Evolutionary conservation across 331 rosid genomes (phyloP).

Genomic region (Quercus tomentella): DNA sequence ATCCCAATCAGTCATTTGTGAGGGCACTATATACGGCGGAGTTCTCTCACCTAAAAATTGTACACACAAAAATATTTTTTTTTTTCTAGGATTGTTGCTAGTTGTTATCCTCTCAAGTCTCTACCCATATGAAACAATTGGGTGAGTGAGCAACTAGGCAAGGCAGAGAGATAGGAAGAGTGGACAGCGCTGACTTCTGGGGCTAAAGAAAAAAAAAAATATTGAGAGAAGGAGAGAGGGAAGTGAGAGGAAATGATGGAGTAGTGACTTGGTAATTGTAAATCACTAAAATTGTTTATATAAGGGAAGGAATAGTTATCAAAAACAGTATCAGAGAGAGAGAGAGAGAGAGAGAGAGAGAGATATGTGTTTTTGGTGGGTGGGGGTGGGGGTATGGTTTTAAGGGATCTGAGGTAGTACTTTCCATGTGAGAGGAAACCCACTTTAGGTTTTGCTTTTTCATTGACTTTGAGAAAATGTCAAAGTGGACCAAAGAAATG

Average conservation of each 20-base stretch:
- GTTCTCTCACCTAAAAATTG: constrained; percentile 7
- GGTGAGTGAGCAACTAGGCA: constrained; percentile 13
- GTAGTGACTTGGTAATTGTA: constrained; percentile 46
- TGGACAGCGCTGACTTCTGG: constrained; percentile 38
- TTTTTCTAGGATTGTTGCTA: not conserved
- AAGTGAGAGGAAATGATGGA: constrained; percentile 33
- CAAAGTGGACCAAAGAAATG: constrained; percentile 36
- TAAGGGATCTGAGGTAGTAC: not conserved
- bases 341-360: not conserved
- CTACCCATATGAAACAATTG: not conserved
- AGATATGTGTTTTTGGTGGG: not conserved
- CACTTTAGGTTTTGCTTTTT: constrained; percentile 16
- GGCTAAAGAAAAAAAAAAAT: not conserved
- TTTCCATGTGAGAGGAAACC: not conserved
- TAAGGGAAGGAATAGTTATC: not conserved
- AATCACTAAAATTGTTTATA: constrained; percentile 38
- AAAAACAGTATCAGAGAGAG: not conserved
- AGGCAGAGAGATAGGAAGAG: constrained; percentile 8
- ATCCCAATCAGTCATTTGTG: constrained; percentile 72
- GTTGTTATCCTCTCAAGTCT: not conserved
- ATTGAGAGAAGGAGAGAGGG: constrained; percentile 7
- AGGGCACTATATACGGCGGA: not conserved
- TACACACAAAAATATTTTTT: not conserved
- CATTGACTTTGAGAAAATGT: constrained; percentile 62
- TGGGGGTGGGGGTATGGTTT: not conserved